These are phyloP conservation scores for Backusella mclennaniae DNA, from an alignment of 192 early-diverging fungal species.

Conservation along the genomic window DNA sequence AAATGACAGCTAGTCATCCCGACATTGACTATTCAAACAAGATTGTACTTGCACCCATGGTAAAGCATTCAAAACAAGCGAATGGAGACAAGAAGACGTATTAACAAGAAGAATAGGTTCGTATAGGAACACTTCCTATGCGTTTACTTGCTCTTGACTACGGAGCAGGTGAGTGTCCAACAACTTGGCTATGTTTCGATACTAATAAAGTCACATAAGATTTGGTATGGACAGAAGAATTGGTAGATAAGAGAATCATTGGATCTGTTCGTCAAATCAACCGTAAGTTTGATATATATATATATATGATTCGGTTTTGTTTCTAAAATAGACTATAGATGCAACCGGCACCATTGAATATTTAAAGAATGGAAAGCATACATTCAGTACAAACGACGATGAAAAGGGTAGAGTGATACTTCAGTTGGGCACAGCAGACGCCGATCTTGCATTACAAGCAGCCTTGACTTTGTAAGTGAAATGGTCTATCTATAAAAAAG, in stretches of 20 bases:
- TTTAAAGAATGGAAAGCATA: slow-evolving; percentile 50
- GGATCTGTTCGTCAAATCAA: slow-evolving; percentile 73
- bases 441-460: slow-evolving; percentile 83
- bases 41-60: slow-evolving; percentile 96
- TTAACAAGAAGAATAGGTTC: slow-evolving; percentile 41
- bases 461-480: slow-evolving; percentile 71
- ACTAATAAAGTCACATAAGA: slow-evolving; percentile 42
- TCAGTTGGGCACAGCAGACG: slow-evolving; percentile 90
- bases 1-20: slow-evolving; percentile 6
- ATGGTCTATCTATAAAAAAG: background rate
- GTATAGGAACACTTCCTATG: slow-evolving; percentile 89
- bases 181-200: background rate
- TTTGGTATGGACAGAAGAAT: slow-evolving; percentile 87
- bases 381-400: slow-evolving; percentile 72
- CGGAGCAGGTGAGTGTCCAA: slow-evolving; percentile 68
- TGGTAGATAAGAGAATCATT: slow-evolving; percentile 84
- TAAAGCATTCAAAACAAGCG: slow-evolving; percentile 25
- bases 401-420: slow-evolving; percentile 84
- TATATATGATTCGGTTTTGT: background rate
- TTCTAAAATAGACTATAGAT: slow-evolving; percentile 17
- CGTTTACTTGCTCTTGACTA: slow-evolving; percentile 80
- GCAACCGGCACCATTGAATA: slow-evolving; percentile 80
- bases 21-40: slow-evolving; percentile 48
- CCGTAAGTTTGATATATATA: slow-evolving; percentile 40
- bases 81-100: background rate